phyloP scores from a whole-genome alignment of 2,329 filamentous ascomycete genomes.

The Scolecobasidium constrictum region DNA sequence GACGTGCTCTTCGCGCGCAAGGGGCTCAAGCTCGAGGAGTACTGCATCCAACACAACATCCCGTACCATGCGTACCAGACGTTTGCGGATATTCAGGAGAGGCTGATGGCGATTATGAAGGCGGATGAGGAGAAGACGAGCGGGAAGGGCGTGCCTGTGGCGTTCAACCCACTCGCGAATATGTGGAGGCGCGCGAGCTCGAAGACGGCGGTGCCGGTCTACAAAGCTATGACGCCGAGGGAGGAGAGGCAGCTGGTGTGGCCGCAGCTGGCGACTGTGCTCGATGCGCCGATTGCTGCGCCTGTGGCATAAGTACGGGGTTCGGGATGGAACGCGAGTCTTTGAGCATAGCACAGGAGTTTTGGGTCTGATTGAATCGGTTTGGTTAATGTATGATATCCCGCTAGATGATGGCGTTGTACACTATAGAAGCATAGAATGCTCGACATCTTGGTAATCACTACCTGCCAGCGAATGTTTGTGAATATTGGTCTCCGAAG shows the following conservation, averaged over 20 bases:
- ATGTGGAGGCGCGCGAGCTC: conserved; percentile 46
- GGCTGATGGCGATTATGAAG: conserved; percentile 45
- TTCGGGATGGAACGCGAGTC: no score
- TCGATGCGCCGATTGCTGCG: conserved; percentile 11
- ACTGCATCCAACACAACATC: conserved; percentile 52
- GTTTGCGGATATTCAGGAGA: conserved; percentile 53
- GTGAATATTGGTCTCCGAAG: no score
- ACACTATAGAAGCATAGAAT: no score
- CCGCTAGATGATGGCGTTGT: no score
- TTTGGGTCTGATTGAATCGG: no score
- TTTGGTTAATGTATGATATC: no score
- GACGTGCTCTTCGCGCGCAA: conserved; percentile 57
- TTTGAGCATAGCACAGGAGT: no score
- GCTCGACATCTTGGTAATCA: no score
- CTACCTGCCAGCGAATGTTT: no score
- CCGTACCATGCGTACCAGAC: conserved; percentile 52
- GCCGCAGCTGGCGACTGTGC: conserved; percentile 42
- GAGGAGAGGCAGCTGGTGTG: conserved; percentile 55
- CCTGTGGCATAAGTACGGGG: conserved; percentile 11
- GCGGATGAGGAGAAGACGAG: conserved; percentile 52
- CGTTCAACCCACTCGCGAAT: conserved; percentile 58
- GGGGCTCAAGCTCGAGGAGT: conserved; percentile 54
- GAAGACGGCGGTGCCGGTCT: conserved; percentile 41
- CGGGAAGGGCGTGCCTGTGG: conserved; percentile 46
- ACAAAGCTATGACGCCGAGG: conserved; percentile 40